Conservation (phyloP, 768 basidiomycete species). For the Cyclocybe aegerita region DNA sequence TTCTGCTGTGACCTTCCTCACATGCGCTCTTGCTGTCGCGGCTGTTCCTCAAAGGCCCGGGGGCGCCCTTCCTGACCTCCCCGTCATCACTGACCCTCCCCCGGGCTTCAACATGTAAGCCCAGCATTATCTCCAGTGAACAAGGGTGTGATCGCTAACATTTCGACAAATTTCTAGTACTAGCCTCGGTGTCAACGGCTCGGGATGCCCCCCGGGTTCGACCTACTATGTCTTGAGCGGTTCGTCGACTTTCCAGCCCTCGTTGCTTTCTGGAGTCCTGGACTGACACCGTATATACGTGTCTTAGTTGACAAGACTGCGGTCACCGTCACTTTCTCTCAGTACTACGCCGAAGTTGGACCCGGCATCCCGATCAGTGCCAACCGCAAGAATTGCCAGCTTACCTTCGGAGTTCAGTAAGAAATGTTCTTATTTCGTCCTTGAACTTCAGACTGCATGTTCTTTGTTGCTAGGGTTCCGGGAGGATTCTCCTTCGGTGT, state of each 20-base stretch:
- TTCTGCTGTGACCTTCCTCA: constrained; percentile 4
- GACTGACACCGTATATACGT: neutral
- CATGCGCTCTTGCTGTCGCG: constrained; percentile 3
- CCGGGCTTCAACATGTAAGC: constrained; percentile 22
- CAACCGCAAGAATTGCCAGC: constrained; percentile 24
- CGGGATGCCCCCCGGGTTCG: constrained; percentile 20
- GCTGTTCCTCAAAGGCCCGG: constrained; percentile 11
- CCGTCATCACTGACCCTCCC: constrained; percentile 18
- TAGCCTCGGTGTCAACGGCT: constrained; percentile 20
- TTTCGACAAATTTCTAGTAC: constrained; percentile 11
- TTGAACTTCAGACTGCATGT: neutral
- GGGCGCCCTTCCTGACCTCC: neutral
- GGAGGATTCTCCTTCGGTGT: constrained; percentile 24
- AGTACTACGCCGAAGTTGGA: constrained; percentile 22
- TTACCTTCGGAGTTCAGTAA: constrained; percentile 22
- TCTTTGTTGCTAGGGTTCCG: constrained; percentile 8
- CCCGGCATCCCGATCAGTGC: constrained; percentile 19
- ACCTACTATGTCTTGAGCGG: constrained; percentile 19
- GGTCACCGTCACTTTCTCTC: constrained; percentile 23
- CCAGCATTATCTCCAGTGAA: neutral
- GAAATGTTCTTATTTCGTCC: neutral
- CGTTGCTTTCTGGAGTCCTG: neutral
- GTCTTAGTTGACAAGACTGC: constrained; percentile 15
- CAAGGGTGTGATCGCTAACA: neutral
- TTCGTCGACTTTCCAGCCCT: neutral